phyloP scores from a whole-genome alignment of 164 flowering plant species.

The Aristolochia fimbriata region DNA sequence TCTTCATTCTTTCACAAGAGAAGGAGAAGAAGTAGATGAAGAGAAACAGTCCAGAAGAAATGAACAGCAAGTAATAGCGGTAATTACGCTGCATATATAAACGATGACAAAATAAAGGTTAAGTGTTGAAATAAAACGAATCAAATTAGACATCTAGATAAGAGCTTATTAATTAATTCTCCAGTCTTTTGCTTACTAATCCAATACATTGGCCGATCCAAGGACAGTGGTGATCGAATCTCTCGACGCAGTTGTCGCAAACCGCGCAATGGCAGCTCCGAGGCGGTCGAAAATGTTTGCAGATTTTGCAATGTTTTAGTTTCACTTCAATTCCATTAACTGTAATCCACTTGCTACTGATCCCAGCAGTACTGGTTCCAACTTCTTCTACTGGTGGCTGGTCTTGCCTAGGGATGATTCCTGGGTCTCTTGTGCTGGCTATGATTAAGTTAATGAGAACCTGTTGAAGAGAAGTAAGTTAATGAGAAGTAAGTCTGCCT shows the following conservation, averaged over 20 bases:
- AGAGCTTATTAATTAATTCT: not conserved
- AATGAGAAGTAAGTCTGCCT: not conserved
- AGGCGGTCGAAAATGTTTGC: slow-evolving; percentile 43
- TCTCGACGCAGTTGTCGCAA: slow-evolving; percentile 54
- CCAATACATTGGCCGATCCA: slow-evolving; percentile 54
- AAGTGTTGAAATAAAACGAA: not conserved
- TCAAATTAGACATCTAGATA: not conserved
- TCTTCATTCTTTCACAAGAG: slow-evolving; percentile 25
- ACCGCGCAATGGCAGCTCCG: slow-evolving; percentile 48
- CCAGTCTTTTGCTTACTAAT: slow-evolving; percentile 23
- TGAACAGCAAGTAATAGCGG: slow-evolving; percentile 29
- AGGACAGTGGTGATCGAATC: slow-evolving; percentile 54
- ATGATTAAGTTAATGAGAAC: slow-evolving; percentile 33
- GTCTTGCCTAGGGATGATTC: slow-evolving; percentile 36
- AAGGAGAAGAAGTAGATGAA: slow-evolving; percentile 29
- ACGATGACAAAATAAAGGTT: not conserved
- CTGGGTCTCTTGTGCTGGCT: slow-evolving; percentile 39
- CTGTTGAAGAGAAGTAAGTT: slow-evolving; percentile 11
- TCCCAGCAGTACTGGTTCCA: slow-evolving; percentile 12
- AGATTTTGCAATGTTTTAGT: slow-evolving; percentile 34
- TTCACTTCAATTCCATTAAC: slow-evolving; percentile 39
- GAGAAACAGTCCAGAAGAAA: slow-evolving; percentile 22
- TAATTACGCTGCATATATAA: slow-evolving; percentile 44
- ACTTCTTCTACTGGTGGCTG: slow-evolving; percentile 12
- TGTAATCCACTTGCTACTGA: slow-evolving; percentile 20